A percentile compares a stretch with the other conserved stretches of the same genome.
These are phyloP conservation scores for Phytophthora podocarpi DNA, from an alignment of 352 stramenopile species.

Conservation along the genomic window DNA sequence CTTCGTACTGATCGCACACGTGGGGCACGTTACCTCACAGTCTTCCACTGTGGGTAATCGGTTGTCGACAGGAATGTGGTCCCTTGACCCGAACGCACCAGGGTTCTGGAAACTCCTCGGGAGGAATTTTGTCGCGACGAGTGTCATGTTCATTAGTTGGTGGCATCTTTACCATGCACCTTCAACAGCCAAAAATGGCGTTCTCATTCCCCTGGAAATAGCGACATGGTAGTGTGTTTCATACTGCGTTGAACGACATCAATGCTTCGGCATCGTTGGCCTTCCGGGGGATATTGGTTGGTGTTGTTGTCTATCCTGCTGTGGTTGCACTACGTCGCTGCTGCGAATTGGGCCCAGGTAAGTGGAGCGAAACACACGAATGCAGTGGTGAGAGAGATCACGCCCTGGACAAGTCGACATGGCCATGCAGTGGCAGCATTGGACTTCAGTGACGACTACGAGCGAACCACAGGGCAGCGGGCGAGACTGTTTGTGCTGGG, in stretches of 20 bases:
- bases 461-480: conserved; percentile 45
- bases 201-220: background rate
- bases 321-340: background rate
- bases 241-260: background rate
- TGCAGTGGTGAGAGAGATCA: conserved; percentile 48
- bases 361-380: conserved; percentile 69
- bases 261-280: conserved; percentile 19
- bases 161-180: too few species aligned
- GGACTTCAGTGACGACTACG: conserved; percentile 60
- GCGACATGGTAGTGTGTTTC: background rate
- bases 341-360: conserved; percentile 75
- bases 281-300: background rate
- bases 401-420: conserved; percentile 67
- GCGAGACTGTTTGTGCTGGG: conserved; percentile 74
- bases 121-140: too few species aligned
- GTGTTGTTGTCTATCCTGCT: background rate
- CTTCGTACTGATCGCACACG: too few species aligned
- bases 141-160: too few species aligned
- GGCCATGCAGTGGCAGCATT: conserved; percentile 66
- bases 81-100: too few species aligned
- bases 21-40: too few species aligned
- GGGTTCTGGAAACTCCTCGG: too few species aligned
- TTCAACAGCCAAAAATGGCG: conserved; percentile 3
- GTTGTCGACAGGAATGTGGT: too few species aligned
- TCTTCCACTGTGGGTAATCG: too few species aligned